Percentiles rank a stretch among this genome's conserved stretches.
Evolutionary conservation across 345 rosid species (phyloP).

Genomic region (Syzygium grande): DNA sequence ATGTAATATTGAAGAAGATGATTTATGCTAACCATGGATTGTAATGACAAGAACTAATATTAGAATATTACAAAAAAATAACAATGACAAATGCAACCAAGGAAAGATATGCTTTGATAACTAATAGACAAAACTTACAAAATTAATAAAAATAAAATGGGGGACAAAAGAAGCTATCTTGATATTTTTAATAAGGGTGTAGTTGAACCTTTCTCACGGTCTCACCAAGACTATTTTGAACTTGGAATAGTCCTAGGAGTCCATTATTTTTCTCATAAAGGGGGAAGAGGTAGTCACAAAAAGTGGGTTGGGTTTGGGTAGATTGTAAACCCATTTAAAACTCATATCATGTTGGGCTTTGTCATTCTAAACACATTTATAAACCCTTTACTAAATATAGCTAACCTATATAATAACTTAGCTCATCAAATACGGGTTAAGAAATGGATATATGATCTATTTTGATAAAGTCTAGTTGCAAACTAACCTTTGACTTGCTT

Average conservation of each 20-base stretch:
- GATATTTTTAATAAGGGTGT: not conserved
- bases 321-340: not conserved
- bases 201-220: not conserved
- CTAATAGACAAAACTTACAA: not conserved
- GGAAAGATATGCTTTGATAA: not conserved
- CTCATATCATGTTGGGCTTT: not conserved
- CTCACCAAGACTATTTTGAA: rapidly evolving
- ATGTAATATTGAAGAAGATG: not conserved
- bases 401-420: no score
- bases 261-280: not conserved
- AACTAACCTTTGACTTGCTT: not conserved
- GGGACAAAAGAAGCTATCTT: not conserved
- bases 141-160: not conserved
- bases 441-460: no score
- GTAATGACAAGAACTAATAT: not conserved
- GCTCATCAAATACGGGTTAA: not conserved
- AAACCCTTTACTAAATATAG: no score
- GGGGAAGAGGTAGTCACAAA: not conserved
- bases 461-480: not conserved
- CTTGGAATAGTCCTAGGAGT: not conserved
- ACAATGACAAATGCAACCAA: not conserved
- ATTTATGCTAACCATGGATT: not conserved
- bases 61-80: not conserved
- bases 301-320: not conserved
- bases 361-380: not conserved